Evolutionary conservation across 805 yeast species (phyloP).

Genomic region (Komagataella pseudopastoris): DNA sequence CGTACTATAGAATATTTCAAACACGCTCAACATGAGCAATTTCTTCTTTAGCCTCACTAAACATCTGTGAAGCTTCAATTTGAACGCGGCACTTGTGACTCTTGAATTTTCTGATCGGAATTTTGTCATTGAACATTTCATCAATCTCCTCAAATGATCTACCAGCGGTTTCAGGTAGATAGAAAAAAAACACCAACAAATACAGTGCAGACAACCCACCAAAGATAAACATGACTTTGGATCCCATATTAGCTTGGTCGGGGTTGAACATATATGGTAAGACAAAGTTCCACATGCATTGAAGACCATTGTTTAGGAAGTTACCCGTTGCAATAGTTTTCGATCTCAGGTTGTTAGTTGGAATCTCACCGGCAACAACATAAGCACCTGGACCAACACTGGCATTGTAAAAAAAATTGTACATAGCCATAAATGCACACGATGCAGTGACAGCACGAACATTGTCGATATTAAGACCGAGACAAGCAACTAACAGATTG

Average conservation of each 20-base stretch:
- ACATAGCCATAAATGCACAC: conserved; percentile 8
- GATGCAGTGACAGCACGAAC: conserved; percentile 5
- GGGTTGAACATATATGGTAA: conserved; percentile 39
- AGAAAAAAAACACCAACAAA: conserved; percentile 30
- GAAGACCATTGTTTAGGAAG: conserved; percentile 16
- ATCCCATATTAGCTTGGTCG: conserved; percentile 28
- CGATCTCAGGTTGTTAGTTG: conserved; percentile 24
- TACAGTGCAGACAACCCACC: conserved; percentile 21
- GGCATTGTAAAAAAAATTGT: conserved; percentile 20
- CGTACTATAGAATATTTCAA: background rate
- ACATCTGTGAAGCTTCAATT: conserved; percentile 3
- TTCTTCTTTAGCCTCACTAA: background rate
- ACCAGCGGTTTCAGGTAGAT: conserved; percentile 45
- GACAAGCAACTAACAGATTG: conserved; percentile 12
- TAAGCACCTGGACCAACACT: conserved; percentile 27
- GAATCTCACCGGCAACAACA: conserved; percentile 23
- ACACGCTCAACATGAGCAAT: background rate
- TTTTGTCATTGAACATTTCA: conserved; percentile 26
- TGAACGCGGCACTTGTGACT: conserved; percentile 4
- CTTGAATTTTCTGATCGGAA: conserved; percentile 18
- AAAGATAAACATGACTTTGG: conserved; percentile 36
- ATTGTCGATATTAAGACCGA: conserved; percentile 7
- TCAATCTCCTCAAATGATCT: conserved; percentile 52
- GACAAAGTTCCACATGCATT: conserved; percentile 21
- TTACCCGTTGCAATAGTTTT: conserved; percentile 24